These are phyloP conservation scores for Phialophora verrucosa DNA, from an alignment of 2,329 filamentous ascomycete genomes.

Conservation along the genomic window DNA sequence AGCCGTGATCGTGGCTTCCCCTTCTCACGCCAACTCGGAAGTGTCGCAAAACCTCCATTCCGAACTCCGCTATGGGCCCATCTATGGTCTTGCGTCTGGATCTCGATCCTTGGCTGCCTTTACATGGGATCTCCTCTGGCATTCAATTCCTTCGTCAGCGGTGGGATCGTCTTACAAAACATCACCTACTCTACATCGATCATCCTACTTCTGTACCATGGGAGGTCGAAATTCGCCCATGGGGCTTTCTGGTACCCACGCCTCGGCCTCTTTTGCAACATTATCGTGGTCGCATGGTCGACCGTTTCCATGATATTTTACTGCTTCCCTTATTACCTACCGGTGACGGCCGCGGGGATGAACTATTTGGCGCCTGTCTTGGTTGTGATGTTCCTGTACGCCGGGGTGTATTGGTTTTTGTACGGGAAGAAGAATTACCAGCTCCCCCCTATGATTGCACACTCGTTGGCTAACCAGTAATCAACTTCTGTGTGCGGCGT, in stretches of 20 bases:
- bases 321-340: conserved; percentile 52
- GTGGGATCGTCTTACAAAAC: conserved; percentile 47
- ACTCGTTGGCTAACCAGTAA: conserved; percentile 2
- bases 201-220: conserved; percentile 55
- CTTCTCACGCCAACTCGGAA: conserved; percentile 12
- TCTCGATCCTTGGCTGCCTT: conserved; percentile 40
- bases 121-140: conserved; percentile 48
- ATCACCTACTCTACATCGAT: conserved; percentile 39
- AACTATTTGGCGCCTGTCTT: conserved; percentile 55
- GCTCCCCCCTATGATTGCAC: conserved; percentile 10
- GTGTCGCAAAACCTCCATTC: conserved; percentile 16
- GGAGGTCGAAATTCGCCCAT: conserved; percentile 41
- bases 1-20: conserved; percentile 22
- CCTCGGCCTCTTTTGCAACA: conserved; percentile 48
- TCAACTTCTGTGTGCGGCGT: not conserved
- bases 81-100: conserved; percentile 12
- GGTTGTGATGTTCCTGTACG: conserved; percentile 19
- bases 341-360: conserved; percentile 53
- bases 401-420: conserved; percentile 12
- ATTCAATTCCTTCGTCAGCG: conserved; percentile 46
- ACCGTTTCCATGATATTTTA: conserved; percentile 54
- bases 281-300: conserved; percentile 53
- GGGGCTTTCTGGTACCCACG: conserved; percentile 43
- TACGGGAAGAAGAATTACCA: conserved; percentile 16
- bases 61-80: conserved; percentile 21